These are phyloP conservation scores for Davidsoniella virescens DNA, from an alignment of 2,329 filamentous ascomycete genomes.

Conservation along the genomic window DNA sequence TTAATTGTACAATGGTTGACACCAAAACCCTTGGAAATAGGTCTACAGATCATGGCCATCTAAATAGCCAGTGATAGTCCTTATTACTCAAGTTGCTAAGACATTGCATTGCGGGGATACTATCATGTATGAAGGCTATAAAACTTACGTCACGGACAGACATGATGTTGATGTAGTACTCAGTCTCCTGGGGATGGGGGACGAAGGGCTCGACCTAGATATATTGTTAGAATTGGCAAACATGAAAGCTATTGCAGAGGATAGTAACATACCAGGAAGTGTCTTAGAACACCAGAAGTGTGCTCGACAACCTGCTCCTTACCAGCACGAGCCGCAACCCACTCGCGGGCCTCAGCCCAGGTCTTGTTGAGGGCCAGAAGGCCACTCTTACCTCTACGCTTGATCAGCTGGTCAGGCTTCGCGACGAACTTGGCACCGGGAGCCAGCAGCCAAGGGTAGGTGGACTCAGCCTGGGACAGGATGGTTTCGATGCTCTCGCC, in stretches of 20 bases:
- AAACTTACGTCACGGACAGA: slow-evolving; percentile 92
- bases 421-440: slow-evolving; percentile 84
- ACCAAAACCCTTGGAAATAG: background rate
- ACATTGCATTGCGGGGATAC: too few species aligned
- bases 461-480: slow-evolving; percentile 88
- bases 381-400: slow-evolving; percentile 97
- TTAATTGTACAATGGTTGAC: background rate
- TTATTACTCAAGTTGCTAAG: background rate
- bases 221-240: slow-evolving; percentile 1
- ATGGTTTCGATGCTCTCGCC: slow-evolving; percentile 68
- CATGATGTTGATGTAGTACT: slow-evolving; percentile 99
- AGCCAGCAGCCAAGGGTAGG: slow-evolving; percentile 87
- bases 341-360: slow-evolving; percentile 84
- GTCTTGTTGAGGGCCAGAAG: slow-evolving; percentile 92
- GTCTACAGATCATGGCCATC: background rate
- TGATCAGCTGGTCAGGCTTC: slow-evolving; percentile 99
- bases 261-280: slow-evolving; percentile 51
- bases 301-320: slow-evolving; percentile 91
- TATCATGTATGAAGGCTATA: background rate
- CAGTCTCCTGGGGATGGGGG: slow-evolving; percentile 83
- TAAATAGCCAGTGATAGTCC: background rate
- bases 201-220: slow-evolving; percentile 73
- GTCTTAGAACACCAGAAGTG: slow-evolving; percentile 70
- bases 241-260: too few species aligned
- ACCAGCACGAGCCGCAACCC: slow-evolving; percentile 82